Evolutionary conservation across 176 grass and related monocot species (phyloP), one percentile per base, ranked within the genome.

Genomic region (Oryza meyeriana): DNA sequence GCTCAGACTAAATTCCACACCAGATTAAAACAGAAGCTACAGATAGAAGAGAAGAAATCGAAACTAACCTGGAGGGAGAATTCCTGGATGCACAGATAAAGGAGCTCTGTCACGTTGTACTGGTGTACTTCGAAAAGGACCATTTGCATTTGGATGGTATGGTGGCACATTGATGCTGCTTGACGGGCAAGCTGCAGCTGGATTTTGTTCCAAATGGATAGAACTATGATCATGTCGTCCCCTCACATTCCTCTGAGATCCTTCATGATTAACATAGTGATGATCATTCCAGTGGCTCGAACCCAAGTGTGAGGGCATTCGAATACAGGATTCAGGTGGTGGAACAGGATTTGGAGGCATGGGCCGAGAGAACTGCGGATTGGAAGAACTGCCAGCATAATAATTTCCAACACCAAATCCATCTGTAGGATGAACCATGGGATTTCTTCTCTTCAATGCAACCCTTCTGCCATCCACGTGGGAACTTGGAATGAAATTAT

Each of bases 241-340:
- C 71, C 93, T 87, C 35, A 94, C 89, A 83, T 94, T 94, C 82
- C 93, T 92, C 82, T 90, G 89, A 83, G 81, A 90, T 66, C 64
- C 87, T 80, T 91, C 87, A 59, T 81, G 72, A 78, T 72, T 72
- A 87, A 24, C 31, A 58, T 78, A 85, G 44, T 38, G 62, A 71
- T 79, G 28, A 61, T 89, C 73, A 72, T 40, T 89, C 80, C 84
- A 84, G 34, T 67, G 42, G 35, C 29, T 79, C n/a, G 84, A 72
- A 64, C 35, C 61, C 67, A 82, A 76, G 42, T 74, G 85, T 33
- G 83, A 24, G 34, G 71, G 59, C 16, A 86, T 38, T 44, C 13
- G 61, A 71, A 38, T 79, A 50, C 83, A 58, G 36, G 67, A 63
- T 67, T 91, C 88, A 74, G 76, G 65, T 48, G 30, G 61, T 25